Evolutionary conservation across 2,329 filamentous ascomycete genomes (phyloP).

Genomic region (Albifimbria verrucaria): DNA sequence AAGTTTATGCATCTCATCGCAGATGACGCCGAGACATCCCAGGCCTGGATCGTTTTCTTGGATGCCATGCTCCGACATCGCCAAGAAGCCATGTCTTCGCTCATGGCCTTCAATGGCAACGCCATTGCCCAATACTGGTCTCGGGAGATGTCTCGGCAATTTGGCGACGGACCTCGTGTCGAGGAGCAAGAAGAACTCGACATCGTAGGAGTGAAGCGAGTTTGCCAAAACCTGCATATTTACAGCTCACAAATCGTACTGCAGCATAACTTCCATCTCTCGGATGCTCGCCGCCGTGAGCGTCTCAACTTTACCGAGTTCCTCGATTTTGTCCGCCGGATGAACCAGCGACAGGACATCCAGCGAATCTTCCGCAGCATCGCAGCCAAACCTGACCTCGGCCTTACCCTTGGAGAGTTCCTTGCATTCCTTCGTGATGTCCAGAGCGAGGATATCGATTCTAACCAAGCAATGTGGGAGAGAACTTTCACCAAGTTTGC

Average conservation of each 20-base stretch:
- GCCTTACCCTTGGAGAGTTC: constrained; percentile 72
- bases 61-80: constrained; percentile 82
- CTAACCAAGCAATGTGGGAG: constrained; percentile 65
- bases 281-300: constrained; percentile 62
- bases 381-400: constrained; percentile 54
- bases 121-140: constrained; percentile 84
- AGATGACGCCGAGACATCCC: constrained; percentile 66
- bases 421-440: constrained; percentile 67
- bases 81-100: constrained; percentile 83
- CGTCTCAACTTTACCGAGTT: constrained; percentile 78
- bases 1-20: constrained; percentile 90
- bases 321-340: constrained; percentile 73
- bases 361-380: constrained; percentile 66
- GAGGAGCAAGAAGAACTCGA: constrained; percentile 69
- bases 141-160: constrained; percentile 72
- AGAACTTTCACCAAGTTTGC: constrained; percentile 68
- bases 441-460: constrained; percentile 74
- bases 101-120: constrained; percentile 81
- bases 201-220: constrained; percentile 71
- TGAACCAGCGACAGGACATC: constrained; percentile 84
- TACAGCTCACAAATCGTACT: constrained; percentile 78
- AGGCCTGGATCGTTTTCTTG: constrained; percentile 79
- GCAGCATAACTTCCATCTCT: constrained; percentile 68
- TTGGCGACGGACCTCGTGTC: constrained; percentile 46
- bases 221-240: constrained; percentile 89